Evolutionary conservation across 2,329 filamentous ascomycete genomes (phyloP), one percentile per base, ranked within the genome.

Genomic region (Dryadomyces quercivorus): DNA sequence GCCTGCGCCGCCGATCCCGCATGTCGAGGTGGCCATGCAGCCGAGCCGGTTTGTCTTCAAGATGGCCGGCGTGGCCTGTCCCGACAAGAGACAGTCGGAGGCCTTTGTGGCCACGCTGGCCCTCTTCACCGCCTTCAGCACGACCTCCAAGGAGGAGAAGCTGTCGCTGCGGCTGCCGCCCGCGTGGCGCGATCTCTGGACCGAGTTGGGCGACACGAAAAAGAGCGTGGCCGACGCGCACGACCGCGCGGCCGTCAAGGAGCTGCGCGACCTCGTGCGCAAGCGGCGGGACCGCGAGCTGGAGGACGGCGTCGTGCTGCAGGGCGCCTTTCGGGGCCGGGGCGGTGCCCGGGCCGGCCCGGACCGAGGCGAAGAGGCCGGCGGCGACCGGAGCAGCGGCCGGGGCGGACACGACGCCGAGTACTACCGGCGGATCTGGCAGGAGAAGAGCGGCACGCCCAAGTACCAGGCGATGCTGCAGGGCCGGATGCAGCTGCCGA

Each of bases 121-220:
- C 1, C 71, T 98, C 1, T 96, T 95, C 65, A 77, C 87, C 44
- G 75, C 95, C 0, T 95, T 90, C 59, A 81, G 82, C 1, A 77
- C 80, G n/a, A 87, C 83, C 16, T 70, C 80, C 0, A 93, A 88
- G 61, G 92, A 97, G 63, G 89, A 94, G 59, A 97, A 94, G 66
- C 80, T 88, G 2, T 85, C 85, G 56, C 67, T 95, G 58, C 80
- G 87, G 51, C 73, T 98, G 16, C 88, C 91, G 4, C 75, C 84
- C 0, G 76, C 80, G 2, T 98, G 89, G 86, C 83, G 88, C 65
- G 87, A 95, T 60, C 72, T 96, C 1, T 96, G 91, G 83, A 76
- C 78, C 10, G 90, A 97, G 64, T 78, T 95, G 56, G 75, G 82
- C 0, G 81, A 84, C 51, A 70, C 76, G 20, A 86, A 84, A 62